A percentile compares a stretch with the other conserved stretches of the same genome.
Conservation (phyloP, 1,284 basidiomycete species). For the Rhodotorula sp. region DNA sequence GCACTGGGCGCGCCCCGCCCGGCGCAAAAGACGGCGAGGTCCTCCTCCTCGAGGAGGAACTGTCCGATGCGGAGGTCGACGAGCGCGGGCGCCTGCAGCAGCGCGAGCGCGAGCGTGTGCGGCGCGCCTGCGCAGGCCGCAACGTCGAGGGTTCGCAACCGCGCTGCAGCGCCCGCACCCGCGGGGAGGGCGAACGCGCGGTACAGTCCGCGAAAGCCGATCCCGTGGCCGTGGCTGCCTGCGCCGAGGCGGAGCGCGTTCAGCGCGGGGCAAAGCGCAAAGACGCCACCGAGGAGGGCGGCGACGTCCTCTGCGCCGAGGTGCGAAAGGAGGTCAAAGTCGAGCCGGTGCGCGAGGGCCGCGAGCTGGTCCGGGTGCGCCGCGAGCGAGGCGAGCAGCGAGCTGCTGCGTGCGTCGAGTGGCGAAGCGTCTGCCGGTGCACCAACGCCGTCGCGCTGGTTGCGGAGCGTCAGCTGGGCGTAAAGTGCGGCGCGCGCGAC, state of each 20-base stretch:
- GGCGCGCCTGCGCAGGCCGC: constrained; percentile 15
- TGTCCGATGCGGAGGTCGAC: constrained; percentile 14
- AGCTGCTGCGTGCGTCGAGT: not conserved
- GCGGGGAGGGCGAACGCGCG: not conserved
- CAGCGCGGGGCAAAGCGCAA: not conserved
- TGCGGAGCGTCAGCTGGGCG: constrained; percentile 14
- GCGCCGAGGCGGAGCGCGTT: constrained; percentile 9
- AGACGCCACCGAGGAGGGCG: not conserved
- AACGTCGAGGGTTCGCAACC: not conserved
- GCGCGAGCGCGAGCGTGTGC: constrained; percentile 18
- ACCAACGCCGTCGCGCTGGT: not conserved
- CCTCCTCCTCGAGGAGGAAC: constrained; percentile 19
- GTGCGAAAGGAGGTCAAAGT: constrained; percentile 22
- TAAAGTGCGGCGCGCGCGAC: constrained; percentile 10
- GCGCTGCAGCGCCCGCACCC: too few species aligned
- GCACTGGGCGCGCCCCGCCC: not conserved
- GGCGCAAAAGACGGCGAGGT: not conserved
- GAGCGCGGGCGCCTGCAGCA: not conserved
- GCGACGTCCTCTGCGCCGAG: constrained; percentile 3
- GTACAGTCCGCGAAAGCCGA: constrained; percentile 6
- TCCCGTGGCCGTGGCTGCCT: constrained; percentile 20
- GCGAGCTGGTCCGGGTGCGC: not conserved
- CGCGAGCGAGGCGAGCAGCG: not conserved
- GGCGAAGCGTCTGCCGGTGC: not conserved
- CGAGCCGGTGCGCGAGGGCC: not conserved